Evolutionary conservation across 371 early-diverging fungal genomes (phyloP), one percentile per base, ranked within the genome.

Genomic region (Saksenaea oblongispora): DNA sequence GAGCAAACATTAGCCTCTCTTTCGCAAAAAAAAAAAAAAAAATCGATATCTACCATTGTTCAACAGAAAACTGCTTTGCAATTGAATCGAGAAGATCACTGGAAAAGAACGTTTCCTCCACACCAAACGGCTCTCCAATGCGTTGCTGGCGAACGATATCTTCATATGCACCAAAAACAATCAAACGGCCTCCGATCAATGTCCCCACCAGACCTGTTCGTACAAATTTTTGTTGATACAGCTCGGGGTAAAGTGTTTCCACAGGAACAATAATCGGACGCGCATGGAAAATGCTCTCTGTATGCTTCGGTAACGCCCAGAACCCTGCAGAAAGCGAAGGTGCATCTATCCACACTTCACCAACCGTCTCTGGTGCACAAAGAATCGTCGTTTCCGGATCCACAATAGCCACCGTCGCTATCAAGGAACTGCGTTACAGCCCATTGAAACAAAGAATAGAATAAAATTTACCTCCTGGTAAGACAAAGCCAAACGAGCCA

Each of bases 291-390:
- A 90, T 88, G 18, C 84, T 80, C 54, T 89, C 85, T 0, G 88
- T 89, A 39, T 89, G 85, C 65, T 85, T 85, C 5, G 90, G 87
- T 26, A 92, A 71, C 17, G 78, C 87, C 90, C 89, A 91, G 78
- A 93, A 92, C 2, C 89, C 89, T 42, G 82, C 84, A 14, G 86
- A 82, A 36, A 93, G 69, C 13, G 82, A 79, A 10, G 88, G 87
- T 5, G 89, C 86, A 65, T 87, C 78, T 2, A 92, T 81, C 91
- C 93, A 93, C 26, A 93, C 81, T 72, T 93, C 94, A 34, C 94
- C 94, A 24, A 93, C 80, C 2, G 82, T 77, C 66, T 89, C 83
- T 0, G 87, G 83, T 15, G 87, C 81, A 39, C 90, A 91, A 17
- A 93, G 69, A 10, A 86, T 82, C 2, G 80, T 83, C 34, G 90